phyloP scores from a whole-genome alignment of 2,329 filamentous ascomycete species.

The Trichoderma asperellum region DNA sequence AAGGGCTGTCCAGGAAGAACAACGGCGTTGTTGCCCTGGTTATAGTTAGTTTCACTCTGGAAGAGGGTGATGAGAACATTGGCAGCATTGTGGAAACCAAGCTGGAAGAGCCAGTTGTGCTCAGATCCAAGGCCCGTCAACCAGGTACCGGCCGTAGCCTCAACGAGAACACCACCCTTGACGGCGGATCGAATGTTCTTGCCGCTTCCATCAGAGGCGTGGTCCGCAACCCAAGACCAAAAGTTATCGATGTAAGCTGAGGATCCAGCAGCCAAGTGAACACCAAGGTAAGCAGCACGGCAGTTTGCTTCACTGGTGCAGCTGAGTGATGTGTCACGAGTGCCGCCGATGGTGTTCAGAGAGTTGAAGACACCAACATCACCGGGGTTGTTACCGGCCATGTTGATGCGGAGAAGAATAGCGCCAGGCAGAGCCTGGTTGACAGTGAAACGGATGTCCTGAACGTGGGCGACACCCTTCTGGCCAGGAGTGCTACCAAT shows the following conservation, averaged over 20 bases:
- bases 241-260: conserved; percentile 29
- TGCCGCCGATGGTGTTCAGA: conserved; percentile 29
- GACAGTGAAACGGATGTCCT: conserved; percentile 28
- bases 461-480: conserved; percentile 19
- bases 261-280: conserved; percentile 28
- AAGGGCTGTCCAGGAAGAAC: conserved; percentile 21
- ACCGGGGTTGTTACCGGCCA: conserved; percentile 27
- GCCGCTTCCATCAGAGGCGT: conserved; percentile 5
- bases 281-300: conserved; percentile 24
- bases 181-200: conserved; percentile 18
- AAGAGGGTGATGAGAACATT: conserved; percentile 28
- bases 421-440: conserved; percentile 24
- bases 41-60: conserved; percentile 29
- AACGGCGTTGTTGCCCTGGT: conserved; percentile 24
- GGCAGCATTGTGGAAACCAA: conserved; percentile 22
- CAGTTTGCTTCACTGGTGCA: conserved; percentile 22
- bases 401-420: conserved; percentile 26
- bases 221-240: conserved; percentile 29
- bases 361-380: conserved; percentile 29
- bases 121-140: conserved; percentile 26
- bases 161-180: conserved; percentile 27
- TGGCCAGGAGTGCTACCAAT: conserved; percentile 25
- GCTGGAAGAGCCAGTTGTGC: conserved; percentile 29
- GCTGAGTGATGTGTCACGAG: conserved; percentile 26
- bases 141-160: conserved; percentile 28